Conservation (phyloP, 208 protist species). For the Entamoeba invadens region DNA sequence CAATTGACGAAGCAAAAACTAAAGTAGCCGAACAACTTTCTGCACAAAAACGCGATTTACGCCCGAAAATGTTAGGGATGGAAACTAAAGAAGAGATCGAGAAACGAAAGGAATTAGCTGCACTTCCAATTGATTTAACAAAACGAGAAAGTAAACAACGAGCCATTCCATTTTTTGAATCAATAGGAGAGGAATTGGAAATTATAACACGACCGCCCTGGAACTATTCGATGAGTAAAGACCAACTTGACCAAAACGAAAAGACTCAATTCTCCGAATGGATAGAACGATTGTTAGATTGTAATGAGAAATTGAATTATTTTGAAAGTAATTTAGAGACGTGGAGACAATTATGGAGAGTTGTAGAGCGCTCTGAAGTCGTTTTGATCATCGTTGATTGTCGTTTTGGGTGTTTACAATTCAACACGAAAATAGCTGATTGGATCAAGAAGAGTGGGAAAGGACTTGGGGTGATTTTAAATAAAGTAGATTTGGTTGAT, state of each 20-base stretch:
- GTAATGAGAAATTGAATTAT: constrained; percentile 20
- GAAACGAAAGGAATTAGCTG: background rate
- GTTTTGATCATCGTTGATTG: constrained; percentile 23
- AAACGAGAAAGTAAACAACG: background rate
- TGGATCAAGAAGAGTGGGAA: constrained; percentile 6
- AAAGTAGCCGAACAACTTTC: background rate
- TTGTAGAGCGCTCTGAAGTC: constrained; percentile 30
- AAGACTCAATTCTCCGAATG: constrained; percentile 15
- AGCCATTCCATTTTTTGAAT: background rate
- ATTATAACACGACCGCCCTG: background rate
- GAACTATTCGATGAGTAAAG: constrained; percentile 8
- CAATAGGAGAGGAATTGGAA: background rate
- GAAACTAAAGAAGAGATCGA: background rate
- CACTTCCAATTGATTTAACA: background rate
- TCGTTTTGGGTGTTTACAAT: background rate
- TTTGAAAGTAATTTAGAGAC: constrained; percentile 33
- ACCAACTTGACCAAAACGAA: constrained; percentile 21
- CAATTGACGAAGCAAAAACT: background rate
- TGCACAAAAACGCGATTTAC: background rate
- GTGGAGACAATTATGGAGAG: constrained; percentile 38
- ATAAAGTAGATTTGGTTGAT: constrained; percentile 30
- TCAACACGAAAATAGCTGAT: background rate
- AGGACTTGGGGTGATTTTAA: constrained; percentile 17
- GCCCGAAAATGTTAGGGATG: background rate
- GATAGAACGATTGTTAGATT: constrained; percentile 1